Evolutionary conservation across 2,329 filamentous ascomycete species (phyloP), one percentile per base, ranked within the genome.

Genomic region (Alternaria consortialis): DNA sequence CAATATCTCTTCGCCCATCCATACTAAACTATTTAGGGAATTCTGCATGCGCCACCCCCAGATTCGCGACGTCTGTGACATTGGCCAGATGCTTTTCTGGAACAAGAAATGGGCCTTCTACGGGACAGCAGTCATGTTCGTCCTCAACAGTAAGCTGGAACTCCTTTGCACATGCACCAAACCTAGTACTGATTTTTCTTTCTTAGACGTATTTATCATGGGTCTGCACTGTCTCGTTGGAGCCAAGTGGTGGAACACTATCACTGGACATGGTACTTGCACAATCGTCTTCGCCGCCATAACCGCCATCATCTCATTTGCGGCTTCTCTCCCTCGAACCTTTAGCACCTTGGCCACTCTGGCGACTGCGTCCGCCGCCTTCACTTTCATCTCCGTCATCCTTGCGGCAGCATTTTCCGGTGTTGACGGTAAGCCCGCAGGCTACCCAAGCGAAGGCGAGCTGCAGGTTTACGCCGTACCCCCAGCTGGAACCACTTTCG

Each of bases 31-130:
- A 23, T 15, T 6, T 20, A 94, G 91, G 93, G 88, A 94, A 77
- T 97, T 97, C 73, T 97, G 94, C 76, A 81, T 97, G 59, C 88
- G 93, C 48, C 93, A 97, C 74, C 94, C 94, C 1, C 92, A 97
- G 77, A 89, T 97, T 61, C 89, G 93, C 69, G 94, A 97, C 81
- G 92, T 97, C 13, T 97, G 93, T 76, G 94, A 97, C 76, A 91
- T 97, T 74, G 94, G 93, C n/a, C 92, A 97, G 79, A 94, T 94
- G 86, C 87, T 97, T 23, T 97, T 97, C 80, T 96, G 91, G 89
- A 90, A 90, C 66, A 89, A 92, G 77, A 88, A 86, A 61, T 92
- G 90, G 87, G 88, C 85, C 2, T 90, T 87, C 82, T 88, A 83
- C 71, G 80, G 84, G 56, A 90, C 88, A 1, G 93, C 92, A 1